Conservation (phyloP, 257 asterid species). For the Anisodus acutangulus region DNA sequence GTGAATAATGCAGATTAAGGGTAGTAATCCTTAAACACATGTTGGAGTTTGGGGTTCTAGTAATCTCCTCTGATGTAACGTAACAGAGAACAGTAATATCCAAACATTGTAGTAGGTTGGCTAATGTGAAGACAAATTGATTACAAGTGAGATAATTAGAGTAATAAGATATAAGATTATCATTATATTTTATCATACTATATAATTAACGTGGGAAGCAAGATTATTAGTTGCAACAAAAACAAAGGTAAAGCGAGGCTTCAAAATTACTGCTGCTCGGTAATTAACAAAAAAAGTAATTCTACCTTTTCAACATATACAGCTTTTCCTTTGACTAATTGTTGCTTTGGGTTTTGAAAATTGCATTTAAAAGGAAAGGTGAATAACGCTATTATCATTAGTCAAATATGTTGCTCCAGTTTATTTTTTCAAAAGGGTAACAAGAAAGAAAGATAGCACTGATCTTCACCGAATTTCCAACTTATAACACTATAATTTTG, state of each 20-base stretch:
- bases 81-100: not conserved
- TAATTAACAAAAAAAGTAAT: not conserved
- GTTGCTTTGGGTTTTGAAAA: not conserved
- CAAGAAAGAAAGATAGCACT: too few relatives aligned
- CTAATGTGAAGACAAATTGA: slow-evolving; percentile 16
- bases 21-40: not conserved
- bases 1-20: not conserved
- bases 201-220: slow-evolving; percentile 36
- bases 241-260: not conserved
- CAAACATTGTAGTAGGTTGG: not conserved
- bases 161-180: not conserved
- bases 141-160: not conserved
- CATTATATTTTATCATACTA: not conserved
- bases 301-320: slow-evolving; percentile 5
- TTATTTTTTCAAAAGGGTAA: too few relatives aligned
- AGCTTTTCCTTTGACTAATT: not conserved
- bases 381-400: too few relatives aligned
- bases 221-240: slow-evolving; percentile 17
- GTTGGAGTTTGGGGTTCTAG: slow-evolving; percentile 8
- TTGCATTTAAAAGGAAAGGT: not conserved
- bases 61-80: not conserved
- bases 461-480: too few relatives aligned
- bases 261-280: slow-evolving; percentile 14
- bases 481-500: too few relatives aligned
- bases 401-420: too few relatives aligned